Percentiles rank a stretch among this genome's conserved stretches.
These are phyloP conservation scores for Epichloe hybrida DNA, from an alignment of 2,329 filamentous ascomycete species.

Conservation along the genomic window DNA sequence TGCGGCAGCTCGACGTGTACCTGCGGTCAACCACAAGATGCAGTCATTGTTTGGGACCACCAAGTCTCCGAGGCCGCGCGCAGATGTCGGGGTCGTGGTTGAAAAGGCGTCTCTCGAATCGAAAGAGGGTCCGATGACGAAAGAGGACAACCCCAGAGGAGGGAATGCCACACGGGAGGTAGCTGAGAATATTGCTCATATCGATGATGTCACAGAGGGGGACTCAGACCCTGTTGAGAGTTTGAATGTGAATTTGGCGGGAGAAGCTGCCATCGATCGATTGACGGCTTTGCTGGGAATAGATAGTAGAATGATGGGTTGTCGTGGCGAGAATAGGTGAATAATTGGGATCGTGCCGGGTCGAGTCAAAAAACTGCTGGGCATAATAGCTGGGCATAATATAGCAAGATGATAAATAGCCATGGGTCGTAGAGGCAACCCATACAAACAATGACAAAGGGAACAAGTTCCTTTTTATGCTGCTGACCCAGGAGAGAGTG, in stretches of 20 bases:
- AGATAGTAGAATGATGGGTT: not conserved
- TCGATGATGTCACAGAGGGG: not conserved
- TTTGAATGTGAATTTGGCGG: not conserved
- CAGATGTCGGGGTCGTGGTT: not conserved
- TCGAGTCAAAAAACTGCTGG: not conserved
- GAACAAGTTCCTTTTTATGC: no score
- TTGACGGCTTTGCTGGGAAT: conserved; percentile 1
- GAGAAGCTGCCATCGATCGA: not conserved
- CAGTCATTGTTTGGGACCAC: not conserved
- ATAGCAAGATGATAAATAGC: no score
- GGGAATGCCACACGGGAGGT: not conserved
- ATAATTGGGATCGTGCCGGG: not conserved
- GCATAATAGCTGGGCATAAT: no score
- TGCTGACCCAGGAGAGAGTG: no score
- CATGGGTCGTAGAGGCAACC: no score
- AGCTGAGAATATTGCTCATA: not conserved
- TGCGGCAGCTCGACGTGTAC: conserved; percentile 6
- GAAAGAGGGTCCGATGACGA: not conserved
- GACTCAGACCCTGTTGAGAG: not conserved
- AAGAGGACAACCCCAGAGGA: not conserved
- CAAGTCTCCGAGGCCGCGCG: not conserved
- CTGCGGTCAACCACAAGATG: not conserved
- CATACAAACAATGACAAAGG: no score
- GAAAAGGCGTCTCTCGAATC: not conserved
- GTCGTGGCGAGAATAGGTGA: not conserved